These are phyloP conservation scores for Aspergillus sparsus DNA, from an alignment of 495 filamentous ascomycete species.

Conservation along the genomic window DNA sequence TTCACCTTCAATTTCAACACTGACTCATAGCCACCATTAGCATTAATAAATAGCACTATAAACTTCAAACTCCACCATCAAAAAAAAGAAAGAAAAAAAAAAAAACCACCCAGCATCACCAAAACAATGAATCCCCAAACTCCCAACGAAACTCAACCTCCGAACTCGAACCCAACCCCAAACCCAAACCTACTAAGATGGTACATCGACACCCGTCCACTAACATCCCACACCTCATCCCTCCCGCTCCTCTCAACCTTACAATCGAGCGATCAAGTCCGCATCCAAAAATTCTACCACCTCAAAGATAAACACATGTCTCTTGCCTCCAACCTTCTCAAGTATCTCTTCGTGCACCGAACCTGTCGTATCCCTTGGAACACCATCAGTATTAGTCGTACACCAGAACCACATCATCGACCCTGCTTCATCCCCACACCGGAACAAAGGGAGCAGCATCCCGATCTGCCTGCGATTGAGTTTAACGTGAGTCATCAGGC, in stretches of 20 bases:
- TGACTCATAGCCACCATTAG: neutral
- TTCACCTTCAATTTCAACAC: neutral
- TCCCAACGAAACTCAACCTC: slow-evolving; percentile 3
- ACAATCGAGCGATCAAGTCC: slow-evolving; percentile 36
- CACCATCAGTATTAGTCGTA: slow-evolving; percentile 59
- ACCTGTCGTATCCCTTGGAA: slow-evolving; percentile 67
- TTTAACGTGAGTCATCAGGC: slow-evolving; percentile 93
- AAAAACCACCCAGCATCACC: neutral
- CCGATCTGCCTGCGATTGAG: slow-evolving; percentile 48
- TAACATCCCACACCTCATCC: slow-evolving; percentile 31
- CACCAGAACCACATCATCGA: slow-evolving; percentile 58
- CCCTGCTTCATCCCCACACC: slow-evolving; percentile 58
- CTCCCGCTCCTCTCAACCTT: slow-evolving; percentile 43
- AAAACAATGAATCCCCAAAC: neutral
- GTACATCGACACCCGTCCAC: slow-evolving; percentile 48
- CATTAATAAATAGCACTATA: too few relatives aligned
- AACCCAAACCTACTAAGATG: slow-evolving; percentile 33
- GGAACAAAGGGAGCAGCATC: slow-evolving; percentile 15
- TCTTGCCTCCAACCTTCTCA: slow-evolving; percentile 75
- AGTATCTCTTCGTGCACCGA: slow-evolving; percentile 70
- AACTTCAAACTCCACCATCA: neutral
- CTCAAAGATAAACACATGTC: slow-evolving; percentile 48
- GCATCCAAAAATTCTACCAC: slow-evolving; percentile 42
- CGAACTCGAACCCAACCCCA: slow-evolving; percentile 21
- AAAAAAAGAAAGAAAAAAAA: neutral